Base-by-base conservation (phyloP, 108 stramenopile genomes). In the Pelagomonas calceolata region DNA sequence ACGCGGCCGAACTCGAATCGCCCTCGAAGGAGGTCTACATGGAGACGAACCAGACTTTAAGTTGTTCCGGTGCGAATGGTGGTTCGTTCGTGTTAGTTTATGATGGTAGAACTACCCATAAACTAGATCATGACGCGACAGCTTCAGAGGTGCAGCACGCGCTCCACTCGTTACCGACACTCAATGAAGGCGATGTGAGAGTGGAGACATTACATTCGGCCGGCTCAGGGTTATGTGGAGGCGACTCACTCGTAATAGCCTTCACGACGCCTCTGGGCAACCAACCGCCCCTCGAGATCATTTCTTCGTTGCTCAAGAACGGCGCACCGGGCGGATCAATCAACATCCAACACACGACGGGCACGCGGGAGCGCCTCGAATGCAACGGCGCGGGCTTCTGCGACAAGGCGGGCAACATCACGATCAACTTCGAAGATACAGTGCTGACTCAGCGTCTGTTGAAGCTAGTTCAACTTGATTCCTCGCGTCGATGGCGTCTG, bases 381-480 rank as follows among this genome's bases (percentile, higher is more conserved):
- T 66, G 72, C 65, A 72, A 72, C 72, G 66, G 1, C 65, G 65
- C 51, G 21, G 51, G 51, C 21, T 60, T 60, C 51, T 60, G 51
- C 51, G 51, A 60, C 51, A 5, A 12, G 39, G 39, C 5, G 5
- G 39, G 39, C 9, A 5, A 10, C 39, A 12, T 43, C 39, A 43
- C 39, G 39, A 5, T 43, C 39, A 12, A 43, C 39, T 10, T 43
- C 39, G 39, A 43, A 43, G 39, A 5, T 5, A 43, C 39, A 12
- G 39, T 10, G 5, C 39, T 12, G n/a, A n/a, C n/a, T n/a, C n/a
- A n/a, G n/a, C n/a, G n/a, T n/a, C n/a, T n/a, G n/a, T 14, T 51
- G 46, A 51, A 14, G n/a, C n/a, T n/a, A n/a, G n/a, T n/a, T n/a
- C n/a, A n/a, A n/a, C n/a, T n/a, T n/a, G n/a, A n/a, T n/a, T n/a